Conservation (phyloP, 2,329 filamentous ascomycete genomes). For the Seiridium unicorne region DNA sequence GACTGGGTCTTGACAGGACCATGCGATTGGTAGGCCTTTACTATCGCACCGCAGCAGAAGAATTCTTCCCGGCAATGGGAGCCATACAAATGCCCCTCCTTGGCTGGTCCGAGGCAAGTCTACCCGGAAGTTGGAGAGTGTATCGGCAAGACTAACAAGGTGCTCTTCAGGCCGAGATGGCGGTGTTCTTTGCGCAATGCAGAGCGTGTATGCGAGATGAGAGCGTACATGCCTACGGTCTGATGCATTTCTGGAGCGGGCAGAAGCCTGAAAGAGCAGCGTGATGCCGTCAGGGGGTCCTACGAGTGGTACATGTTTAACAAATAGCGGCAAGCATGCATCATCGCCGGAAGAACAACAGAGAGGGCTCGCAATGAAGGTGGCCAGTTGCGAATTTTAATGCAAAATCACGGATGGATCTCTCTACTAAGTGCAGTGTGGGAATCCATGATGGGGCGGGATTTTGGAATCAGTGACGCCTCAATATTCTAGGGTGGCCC, state of each 20-base stretch:
- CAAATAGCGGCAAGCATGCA: no score
- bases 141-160: background rate
- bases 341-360: no score
- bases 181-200: slow-evolving; percentile 24
- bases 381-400: no score
- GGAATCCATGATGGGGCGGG: no score
- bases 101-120: slow-evolving; percentile 28
- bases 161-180: slow-evolving; percentile 18
- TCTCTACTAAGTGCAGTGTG: no score
- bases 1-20: slow-evolving; percentile 20
- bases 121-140: background rate
- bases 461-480: no score
- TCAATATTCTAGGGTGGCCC: no score
- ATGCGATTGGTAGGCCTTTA: slow-evolving; percentile 40
- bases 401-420: no score
- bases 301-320: no score
- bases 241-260: slow-evolving; percentile 42
- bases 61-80: slow-evolving; percentile 39
- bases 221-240: slow-evolving; percentile 28
- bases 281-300: background rate
- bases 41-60: slow-evolving; percentile 37
- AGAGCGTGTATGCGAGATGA: slow-evolving; percentile 24
- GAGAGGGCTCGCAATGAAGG: no score
- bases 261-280: slow-evolving; percentile 30
- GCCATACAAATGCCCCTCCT: slow-evolving; percentile 36